A percentile compares a stretch with the other conserved stretches of the same genome.
These are phyloP conservation scores for Mortierella claussenii DNA, from an alignment of 192 early-diverging fungal genomes.

Conservation along the genomic window DNA sequence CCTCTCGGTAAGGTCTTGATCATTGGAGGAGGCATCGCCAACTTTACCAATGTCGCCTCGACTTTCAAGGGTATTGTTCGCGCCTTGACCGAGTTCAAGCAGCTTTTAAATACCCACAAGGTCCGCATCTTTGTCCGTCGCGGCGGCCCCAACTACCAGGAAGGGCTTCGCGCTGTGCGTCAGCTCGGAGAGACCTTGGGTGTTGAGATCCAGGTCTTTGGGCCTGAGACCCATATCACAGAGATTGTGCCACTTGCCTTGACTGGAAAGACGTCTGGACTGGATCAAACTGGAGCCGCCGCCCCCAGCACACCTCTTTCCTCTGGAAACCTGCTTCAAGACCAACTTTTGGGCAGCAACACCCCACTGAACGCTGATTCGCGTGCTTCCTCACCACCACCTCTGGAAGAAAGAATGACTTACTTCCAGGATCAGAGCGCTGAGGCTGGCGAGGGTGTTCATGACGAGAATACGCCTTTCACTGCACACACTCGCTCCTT, in stretches of 20 bases:
- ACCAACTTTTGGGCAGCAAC: constrained; percentile 64
- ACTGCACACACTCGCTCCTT: constrained; percentile 87
- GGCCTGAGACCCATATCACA: constrained; percentile 98
- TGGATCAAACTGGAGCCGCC: constrained; percentile 47
- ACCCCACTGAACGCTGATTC: constrained; percentile 31
- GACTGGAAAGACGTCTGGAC: constrained; percentile 68
- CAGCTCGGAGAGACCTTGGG: constrained; percentile 92
- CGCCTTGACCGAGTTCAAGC: constrained; percentile 93
- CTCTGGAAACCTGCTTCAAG: constrained; percentile 70
- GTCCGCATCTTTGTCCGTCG: constrained; percentile 97
- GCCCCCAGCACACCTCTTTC: constrained; percentile 59
- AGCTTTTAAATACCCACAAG: constrained; percentile 84
- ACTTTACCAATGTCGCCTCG: constrained; percentile 99
- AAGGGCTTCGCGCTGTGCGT: constrained; percentile 96
- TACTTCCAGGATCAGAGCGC: constrained; percentile 56
- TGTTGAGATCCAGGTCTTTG: constrained; percentile 94
- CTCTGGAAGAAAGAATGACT: constrained; percentile 59
- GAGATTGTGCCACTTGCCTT: constrained; percentile 97
- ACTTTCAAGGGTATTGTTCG: constrained; percentile 99
- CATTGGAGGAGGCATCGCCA: constrained; percentile 99
- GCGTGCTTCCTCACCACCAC: constrained; percentile 56
- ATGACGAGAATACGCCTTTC: constrained; percentile 81
- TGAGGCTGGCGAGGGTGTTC: constrained; percentile 5
- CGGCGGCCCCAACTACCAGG: constrained; percentile 99
- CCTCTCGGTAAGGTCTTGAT: constrained; percentile 96